Base-by-base conservation (phyloP, 2,329 filamentous ascomycete genomes). In the Clonostachys rosea region DNA sequence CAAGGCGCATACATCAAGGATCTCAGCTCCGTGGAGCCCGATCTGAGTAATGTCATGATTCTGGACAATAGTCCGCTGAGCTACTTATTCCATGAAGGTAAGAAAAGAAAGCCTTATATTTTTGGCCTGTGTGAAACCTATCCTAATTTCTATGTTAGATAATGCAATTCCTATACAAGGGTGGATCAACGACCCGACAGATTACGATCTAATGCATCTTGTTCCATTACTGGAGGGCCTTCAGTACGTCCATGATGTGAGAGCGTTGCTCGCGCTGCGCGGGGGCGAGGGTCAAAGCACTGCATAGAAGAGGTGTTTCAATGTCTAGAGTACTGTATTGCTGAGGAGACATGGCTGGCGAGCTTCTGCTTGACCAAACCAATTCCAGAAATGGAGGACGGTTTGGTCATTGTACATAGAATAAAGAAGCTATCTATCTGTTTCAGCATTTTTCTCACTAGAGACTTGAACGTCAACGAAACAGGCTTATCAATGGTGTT, bases 1-100 rank as follows among this genome's bases (percentile, higher is more conserved):
- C 94, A 96, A 58, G 92, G 92, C 44, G 91, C 92, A 34, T 99
- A 96, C 63, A 97, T 99, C 75, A 99, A 99, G 68, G 94, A 99
- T 68, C 75, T 99, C 48, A 94, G 90, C 64, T 89, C 90, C 47
- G 91, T 99, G 40, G 94, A 99, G 75, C 91, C 94, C 16, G 94
- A 99, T 65, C 73, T 99, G 61, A 96, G 91, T 71, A 95, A 91
- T 69, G 94, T 99, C 50, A 96, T 97, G 87, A 99, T 99, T 64
- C 75, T 99, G 67, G 94, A 99, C 72, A 99, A 99, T 64, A 96
- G 91, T 67, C 94, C 94, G 47, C 82, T 96, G 74, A 96, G 91
- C 71, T 99, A 97, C 70, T 89, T 96, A 71, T 97, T 97, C 70
- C 92, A 97, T 64, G 91, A 96, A 84, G 92, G 94, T 94, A 72